phyloP scores from a whole-genome alignment of 495 filamentous ascomycete species.

The Extremus antarcticus region DNA sequence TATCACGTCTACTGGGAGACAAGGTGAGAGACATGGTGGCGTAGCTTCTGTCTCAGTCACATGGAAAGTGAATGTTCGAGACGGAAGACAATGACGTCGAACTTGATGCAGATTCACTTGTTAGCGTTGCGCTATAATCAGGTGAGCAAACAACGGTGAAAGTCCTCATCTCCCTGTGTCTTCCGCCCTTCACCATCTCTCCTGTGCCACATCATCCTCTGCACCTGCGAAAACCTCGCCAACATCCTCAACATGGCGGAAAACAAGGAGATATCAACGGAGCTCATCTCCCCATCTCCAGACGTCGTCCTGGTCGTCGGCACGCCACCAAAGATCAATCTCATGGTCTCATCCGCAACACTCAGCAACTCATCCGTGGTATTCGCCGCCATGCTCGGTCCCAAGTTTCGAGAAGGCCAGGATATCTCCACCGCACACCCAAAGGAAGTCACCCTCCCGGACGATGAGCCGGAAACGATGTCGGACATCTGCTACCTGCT shows the following conservation, averaged over 20 bases:
- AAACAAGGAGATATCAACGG: neutral
- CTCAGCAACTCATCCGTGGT: neutral
- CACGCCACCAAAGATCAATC: neutral
- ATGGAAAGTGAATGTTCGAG: no score
- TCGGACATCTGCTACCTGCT: constrained; percentile 8
- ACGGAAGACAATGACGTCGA: no score
- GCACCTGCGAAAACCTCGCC: no score
- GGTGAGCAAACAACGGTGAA: neutral
- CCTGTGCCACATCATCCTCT: neutral
- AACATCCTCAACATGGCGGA: neutral
- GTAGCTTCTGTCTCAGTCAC: no score
- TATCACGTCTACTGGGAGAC: no score
- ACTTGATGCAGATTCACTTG: neutral
- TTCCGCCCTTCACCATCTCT: neutral
- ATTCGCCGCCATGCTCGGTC: constrained; percentile 2
- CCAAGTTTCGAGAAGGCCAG: constrained; percentile 4
- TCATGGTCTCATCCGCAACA: neutral
- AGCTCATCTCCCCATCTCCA: neutral
- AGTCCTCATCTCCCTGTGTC: neutral
- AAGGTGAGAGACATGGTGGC: no score
- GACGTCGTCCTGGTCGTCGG: constrained; percentile 1
- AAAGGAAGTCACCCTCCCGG: constrained; percentile 3
- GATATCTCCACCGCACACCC: neutral
- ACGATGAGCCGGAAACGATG: constrained; percentile 4
- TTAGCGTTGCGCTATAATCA: neutral